A percentile compares a stretch with the other conserved stretches of the same genome.
phyloP scores from a whole-genome alignment of 2,329 filamentous ascomycete genomes.

The Botrytis byssoidea region DNA sequence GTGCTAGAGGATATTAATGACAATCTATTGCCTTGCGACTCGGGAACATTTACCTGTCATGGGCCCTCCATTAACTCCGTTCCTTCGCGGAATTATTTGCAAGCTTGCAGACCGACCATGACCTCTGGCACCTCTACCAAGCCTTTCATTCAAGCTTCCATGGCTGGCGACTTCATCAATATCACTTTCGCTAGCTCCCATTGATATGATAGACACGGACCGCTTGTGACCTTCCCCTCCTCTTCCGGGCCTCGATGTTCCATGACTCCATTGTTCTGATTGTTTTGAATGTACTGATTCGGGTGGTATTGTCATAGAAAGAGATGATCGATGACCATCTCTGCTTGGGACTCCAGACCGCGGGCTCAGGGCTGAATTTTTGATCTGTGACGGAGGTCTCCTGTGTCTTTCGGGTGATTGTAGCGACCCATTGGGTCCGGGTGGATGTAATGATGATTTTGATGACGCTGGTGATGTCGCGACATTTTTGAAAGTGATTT shows the following conservation, averaged over 20 bases:
- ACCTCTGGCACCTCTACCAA: slow-evolving; percentile 56
- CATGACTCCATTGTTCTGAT: slow-evolving; percentile 31
- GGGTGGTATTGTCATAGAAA: slow-evolving; percentile 60
- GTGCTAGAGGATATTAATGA: slow-evolving; percentile 30
- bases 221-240: slow-evolving; percentile 64
- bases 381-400: slow-evolving; percentile 38
- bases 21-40: not conserved
- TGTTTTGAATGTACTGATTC: slow-evolving; percentile 23
- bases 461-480: slow-evolving; percentile 31
- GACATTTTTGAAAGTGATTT: slow-evolving; percentile 93
- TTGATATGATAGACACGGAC: slow-evolving; percentile 79
- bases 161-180: slow-evolving; percentile 38
- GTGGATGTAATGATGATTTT: slow-evolving; percentile 31
- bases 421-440: slow-evolving; percentile 31
- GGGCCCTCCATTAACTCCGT: slow-evolving; percentile 43
- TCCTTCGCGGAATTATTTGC: slow-evolving; percentile 62
- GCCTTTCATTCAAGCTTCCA: slow-evolving; percentile 41
- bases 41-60: slow-evolving; percentile 40
- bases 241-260: slow-evolving; percentile 27
- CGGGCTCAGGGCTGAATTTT: slow-evolving; percentile 48
- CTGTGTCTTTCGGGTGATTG: slow-evolving; percentile 34
- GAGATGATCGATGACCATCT: slow-evolving; percentile 62
- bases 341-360: slow-evolving; percentile 45
- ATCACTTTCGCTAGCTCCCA: slow-evolving; percentile 53
- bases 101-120: slow-evolving; percentile 80